Conservation (phyloP, 2,329 filamentous ascomycete species). For the Neopestalotiopsis sp. region DNA sequence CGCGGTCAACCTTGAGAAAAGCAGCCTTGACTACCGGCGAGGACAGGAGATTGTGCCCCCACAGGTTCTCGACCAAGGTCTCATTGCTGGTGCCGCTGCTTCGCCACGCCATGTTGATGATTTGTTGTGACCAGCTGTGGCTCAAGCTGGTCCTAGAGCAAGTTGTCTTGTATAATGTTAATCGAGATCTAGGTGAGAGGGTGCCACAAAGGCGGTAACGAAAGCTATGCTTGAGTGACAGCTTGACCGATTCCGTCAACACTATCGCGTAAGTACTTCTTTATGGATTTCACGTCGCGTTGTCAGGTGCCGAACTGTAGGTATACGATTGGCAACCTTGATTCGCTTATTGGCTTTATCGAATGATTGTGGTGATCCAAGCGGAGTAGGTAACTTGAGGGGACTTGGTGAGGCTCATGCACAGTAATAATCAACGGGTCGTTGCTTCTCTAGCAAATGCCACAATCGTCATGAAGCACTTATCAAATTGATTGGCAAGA, state of each 20-base stretch:
- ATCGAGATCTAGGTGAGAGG: not conserved
- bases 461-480: too few relatives aligned
- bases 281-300: too few relatives aligned
- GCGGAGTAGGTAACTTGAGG: too few relatives aligned
- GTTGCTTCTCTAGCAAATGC: too few relatives aligned
- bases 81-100: slow-evolving; percentile 77
- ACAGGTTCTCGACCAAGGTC: slow-evolving; percentile 80
- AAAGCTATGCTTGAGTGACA: not conserved
- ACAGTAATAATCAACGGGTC: too few relatives aligned
- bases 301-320: too few relatives aligned
- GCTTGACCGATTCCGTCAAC: not conserved
- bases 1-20: slow-evolving; percentile 85
- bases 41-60: slow-evolving; percentile 73
- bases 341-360: too few relatives aligned
- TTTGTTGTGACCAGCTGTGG: not conserved
- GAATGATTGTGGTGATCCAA: too few relatives aligned
- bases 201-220: not conserved
- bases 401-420: too few relatives aligned
- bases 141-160: slow-evolving; percentile 22
- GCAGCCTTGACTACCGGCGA: slow-evolving; percentile 75
- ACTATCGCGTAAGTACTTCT: not conserved
- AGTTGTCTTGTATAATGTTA: not conserved
- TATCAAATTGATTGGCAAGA: not conserved
- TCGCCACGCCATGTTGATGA: slow-evolving; percentile 81
- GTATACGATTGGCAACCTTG: too few relatives aligned